A percentile compares a stretch with the other conserved stretches of the same genome.
These are phyloP conservation scores for Petrea volubilis DNA, from an alignment of 257 asterid species.

Conservation along the genomic window DNA sequence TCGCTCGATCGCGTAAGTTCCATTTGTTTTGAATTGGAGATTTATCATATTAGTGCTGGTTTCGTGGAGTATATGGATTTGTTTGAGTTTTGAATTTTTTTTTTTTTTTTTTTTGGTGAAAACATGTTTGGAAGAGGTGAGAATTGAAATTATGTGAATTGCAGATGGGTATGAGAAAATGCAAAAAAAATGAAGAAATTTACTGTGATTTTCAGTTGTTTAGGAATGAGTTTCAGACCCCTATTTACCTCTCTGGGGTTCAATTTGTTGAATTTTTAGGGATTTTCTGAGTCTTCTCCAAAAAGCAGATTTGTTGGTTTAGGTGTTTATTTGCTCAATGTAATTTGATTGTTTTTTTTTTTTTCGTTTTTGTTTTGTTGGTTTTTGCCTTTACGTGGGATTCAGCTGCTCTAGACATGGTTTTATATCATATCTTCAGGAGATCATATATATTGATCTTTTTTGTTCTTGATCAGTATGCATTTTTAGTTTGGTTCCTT, in stretches of 20 bases:
- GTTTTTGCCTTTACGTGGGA: neutral
- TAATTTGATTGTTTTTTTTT: neutral
- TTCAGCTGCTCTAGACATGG: neutral
- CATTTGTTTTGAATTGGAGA: neutral
- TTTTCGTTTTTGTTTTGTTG: conserved; percentile 15
- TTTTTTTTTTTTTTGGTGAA: neutral
- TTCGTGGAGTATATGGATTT: conserved; percentile 10
- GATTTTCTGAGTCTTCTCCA: conserved; percentile 20
- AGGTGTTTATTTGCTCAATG: neutral
- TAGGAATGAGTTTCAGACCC: conserved; percentile 50
- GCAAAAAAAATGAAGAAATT: neutral
- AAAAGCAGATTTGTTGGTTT: conserved; percentile 9
- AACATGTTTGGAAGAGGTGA: neutral
- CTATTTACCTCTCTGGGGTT: conserved; percentile 22
- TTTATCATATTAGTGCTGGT: neutral
- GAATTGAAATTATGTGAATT: conserved; percentile 24
- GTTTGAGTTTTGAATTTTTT: neutral
- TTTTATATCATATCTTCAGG: neutral
- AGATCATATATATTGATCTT: neutral
- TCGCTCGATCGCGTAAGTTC: neutral
- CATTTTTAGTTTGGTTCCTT: neutral
- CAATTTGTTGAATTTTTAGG: conserved; percentile 28
- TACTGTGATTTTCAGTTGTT: conserved; percentile 21
- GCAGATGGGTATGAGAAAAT: conserved; percentile 22
- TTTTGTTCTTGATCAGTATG: neutral